Evolutionary conservation across 75 land plant genomes (phyloP).

Genomic region (Picea sitchensis): DNA sequence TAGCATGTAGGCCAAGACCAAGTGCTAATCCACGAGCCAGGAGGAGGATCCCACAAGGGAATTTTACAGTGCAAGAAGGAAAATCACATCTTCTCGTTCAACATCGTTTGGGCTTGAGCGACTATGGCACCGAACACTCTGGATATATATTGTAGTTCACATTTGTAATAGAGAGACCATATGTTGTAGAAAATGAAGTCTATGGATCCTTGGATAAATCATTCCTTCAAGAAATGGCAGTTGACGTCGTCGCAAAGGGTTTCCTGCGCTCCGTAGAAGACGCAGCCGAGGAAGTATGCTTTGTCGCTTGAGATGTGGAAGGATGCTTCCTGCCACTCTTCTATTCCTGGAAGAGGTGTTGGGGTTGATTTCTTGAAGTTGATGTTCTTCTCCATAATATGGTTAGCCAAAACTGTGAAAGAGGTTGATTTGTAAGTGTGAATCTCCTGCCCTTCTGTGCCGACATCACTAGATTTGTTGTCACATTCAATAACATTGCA

Average conservation of each 20-base stretch:
- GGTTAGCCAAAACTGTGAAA: conserved; percentile 15
- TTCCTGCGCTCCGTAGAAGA: conserved; percentile 33
- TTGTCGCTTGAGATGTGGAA: conserved; percentile 30
- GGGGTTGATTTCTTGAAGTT: conserved; percentile 31
- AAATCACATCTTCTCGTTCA: conserved; percentile 18
- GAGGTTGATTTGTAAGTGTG: conserved; percentile 26
- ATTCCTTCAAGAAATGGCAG: conserved; percentile 35
- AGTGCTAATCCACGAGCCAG: too few species aligned
- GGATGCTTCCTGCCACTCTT: conserved; percentile 26
- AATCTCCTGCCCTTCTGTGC: conserved; percentile 16
- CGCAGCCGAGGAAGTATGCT: conserved; percentile 36
- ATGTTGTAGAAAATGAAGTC: conserved; percentile 41
- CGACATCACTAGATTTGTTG: conserved; percentile 21
- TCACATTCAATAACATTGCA: conserved; percentile 20
- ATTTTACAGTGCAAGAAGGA: conserved; percentile 17
- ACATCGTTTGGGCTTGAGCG: conserved; percentile 11
- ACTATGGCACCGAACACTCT: conserved; percentile 11
- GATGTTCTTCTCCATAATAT: conserved; percentile 18
- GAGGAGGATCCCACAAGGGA: not conserved
- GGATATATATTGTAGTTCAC: conserved; percentile 18
- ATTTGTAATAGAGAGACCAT: conserved; percentile 21
- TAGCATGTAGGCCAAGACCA: too few species aligned
- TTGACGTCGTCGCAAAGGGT: conserved; percentile 32
- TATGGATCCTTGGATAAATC: conserved; percentile 37
- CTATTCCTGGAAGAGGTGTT: conserved; percentile 25